A percentile compares a stretch with the other conserved stretches of the same genome.
These are phyloP conservation scores for Tylopilus vinaceipallidus DNA, from an alignment of 768 basidiomycete genomes.

Conservation along the genomic window DNA sequence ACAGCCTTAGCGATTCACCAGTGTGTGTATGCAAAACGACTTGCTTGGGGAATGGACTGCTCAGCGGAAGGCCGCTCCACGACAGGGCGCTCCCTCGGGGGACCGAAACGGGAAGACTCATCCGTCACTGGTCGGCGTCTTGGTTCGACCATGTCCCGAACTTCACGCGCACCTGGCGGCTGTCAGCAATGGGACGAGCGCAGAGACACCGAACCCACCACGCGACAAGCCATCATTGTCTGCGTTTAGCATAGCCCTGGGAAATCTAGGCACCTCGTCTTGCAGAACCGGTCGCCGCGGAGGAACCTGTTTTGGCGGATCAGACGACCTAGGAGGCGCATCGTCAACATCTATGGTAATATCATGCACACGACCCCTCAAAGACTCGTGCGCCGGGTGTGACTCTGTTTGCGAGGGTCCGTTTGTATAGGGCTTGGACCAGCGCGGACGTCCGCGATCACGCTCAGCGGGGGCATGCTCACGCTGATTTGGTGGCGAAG, in stretches of 20 bases:
- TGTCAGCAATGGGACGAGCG: not conserved
- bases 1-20: not conserved
- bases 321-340: constrained; percentile 18
- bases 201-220: constrained; percentile 3
- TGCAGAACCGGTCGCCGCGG: constrained; percentile 18
- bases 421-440: constrained; percentile 12
- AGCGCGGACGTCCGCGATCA: constrained; percentile 14
- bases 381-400: constrained; percentile 17
- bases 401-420: constrained; percentile 16
- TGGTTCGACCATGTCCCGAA: constrained; percentile 16
- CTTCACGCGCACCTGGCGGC: constrained; percentile 17
- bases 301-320: constrained; percentile 18
- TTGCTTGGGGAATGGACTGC: constrained; percentile 13
- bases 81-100: constrained; percentile 16
- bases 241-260: constrained; percentile 36
- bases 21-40: constrained; percentile 2
- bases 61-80: constrained; percentile 22
- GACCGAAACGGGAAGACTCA: constrained; percentile 11
- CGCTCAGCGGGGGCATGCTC: constrained; percentile 7
- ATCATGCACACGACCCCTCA: constrained; percentile 23
- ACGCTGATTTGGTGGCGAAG: constrained; percentile 10
- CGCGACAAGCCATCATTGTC: constrained; percentile 19
- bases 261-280: constrained; percentile 33
- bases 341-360: constrained; percentile 29
- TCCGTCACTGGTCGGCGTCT: constrained; percentile 20